Evolutionary conservation across 2,329 filamentous ascomycete genomes (phyloP), one percentile per base, ranked within the genome.

Genomic region (Plenodomus tracheiphilus): DNA sequence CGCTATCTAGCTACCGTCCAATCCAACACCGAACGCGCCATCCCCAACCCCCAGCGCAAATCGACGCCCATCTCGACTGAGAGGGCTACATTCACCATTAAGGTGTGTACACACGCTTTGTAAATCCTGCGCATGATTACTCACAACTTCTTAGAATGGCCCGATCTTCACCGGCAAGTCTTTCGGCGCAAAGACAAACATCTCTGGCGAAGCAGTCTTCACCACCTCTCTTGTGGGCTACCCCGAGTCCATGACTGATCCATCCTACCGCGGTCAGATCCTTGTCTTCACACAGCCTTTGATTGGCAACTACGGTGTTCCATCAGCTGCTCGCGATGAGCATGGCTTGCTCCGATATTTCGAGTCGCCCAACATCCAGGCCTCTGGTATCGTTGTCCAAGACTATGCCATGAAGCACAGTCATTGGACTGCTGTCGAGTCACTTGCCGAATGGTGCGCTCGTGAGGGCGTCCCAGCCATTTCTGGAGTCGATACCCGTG

Each of bases 361-460:
- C 68, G 94, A 99, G 78, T 97, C 91, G 21, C 94, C 94, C 44
- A 91, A 97, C 77, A 92, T 99, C 60, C 94, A 99, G 80, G 95
- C 93, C 51, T 89, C 89, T 54, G 94, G 92, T 75, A 88, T 99
- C 43, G 93, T 99, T 39, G 94, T 99, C 45, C 91, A 93, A 65
- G 94, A 99, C 71, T 91, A 93, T 56, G 93, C 94, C 38, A 81
- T 90, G 72, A 84, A 92, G 72, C 97, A 97, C 82, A 96, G 91
- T 75, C 94, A 99, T 73, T 99, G 94, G 94, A 97, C 94, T 54
- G 94, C 94, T 30, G 93, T 99, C 10, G 91, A 99, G 82, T 92
- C 89, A 68, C 78, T 99, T 68, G 82, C 88, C 60, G 83, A 95
- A 64, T 99, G 94, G 94, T 99, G 94, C 76, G 89, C 92, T 61